Percentiles rank a stretch among this genome's conserved stretches.
Evolutionary conservation across 768 basidiomycete genomes (phyloP).

Genomic region (Leccinellum rugosiceps): DNA sequence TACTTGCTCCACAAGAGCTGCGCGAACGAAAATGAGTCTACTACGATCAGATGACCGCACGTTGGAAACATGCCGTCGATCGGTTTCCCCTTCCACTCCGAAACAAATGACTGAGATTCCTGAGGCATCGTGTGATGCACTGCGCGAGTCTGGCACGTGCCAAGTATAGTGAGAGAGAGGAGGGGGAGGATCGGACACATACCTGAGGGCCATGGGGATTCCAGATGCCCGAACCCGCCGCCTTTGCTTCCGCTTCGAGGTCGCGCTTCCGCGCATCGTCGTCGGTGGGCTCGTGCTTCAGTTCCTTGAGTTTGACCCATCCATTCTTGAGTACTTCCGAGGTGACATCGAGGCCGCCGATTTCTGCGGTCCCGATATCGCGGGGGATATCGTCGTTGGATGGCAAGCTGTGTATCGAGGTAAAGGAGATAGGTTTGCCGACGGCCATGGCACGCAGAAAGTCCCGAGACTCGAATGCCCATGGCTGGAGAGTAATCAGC

Average conservation of each 20-base stretch:
- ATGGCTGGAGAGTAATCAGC: conserved; percentile 49
- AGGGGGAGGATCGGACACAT: conserved; percentile 1
- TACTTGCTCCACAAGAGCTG: conserved; percentile 92
- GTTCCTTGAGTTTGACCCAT: conserved; percentile 92
- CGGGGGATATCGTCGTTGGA: conserved; percentile 72
- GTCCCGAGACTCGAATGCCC: conserved; percentile 92
- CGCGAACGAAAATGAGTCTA: conserved; percentile 6
- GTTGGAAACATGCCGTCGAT: conserved; percentile 63
- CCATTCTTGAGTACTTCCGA: conserved; percentile 80
- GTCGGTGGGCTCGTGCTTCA: conserved; percentile 78
- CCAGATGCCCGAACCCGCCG: conserved; percentile 81
- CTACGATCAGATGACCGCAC: neutral
- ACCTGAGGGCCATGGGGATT: conserved; percentile 77
- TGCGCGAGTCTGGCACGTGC: conserved; percentile 51
- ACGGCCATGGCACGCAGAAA: conserved; percentile 82
- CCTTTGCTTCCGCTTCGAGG: conserved; percentile 72
- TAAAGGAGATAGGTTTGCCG: conserved; percentile 88
- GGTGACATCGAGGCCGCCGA: conserved; percentile 68
- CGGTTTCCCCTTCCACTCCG: conserved; percentile 87
- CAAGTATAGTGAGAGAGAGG: neutral
- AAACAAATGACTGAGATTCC: conserved; percentile 85
- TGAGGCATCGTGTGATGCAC: conserved; percentile 86
- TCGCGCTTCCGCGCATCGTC: conserved; percentile 72
- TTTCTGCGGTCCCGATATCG: conserved; percentile 76
- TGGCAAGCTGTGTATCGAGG: conserved; percentile 75